Base-by-base conservation (phyloP, 2,329 filamentous ascomycete species). In the Calonectria montana region DNA sequence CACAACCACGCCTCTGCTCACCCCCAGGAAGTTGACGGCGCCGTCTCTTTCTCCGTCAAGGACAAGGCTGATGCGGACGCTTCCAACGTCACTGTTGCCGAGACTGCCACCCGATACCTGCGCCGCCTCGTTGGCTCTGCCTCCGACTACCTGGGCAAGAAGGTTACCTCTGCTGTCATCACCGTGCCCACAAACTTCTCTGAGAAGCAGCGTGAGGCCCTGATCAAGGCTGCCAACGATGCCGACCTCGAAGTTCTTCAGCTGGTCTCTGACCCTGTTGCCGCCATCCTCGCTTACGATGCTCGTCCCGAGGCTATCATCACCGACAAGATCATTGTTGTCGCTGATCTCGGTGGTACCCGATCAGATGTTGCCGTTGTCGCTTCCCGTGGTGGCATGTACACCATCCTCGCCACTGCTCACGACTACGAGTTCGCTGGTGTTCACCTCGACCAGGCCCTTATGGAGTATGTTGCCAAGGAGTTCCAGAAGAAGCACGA, bases 401-500 rank as follows among this genome's bases (percentile, higher is more conserved):
- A 98, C 89, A 98, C 95, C 72, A 92, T 98, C 79, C 89, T 99
- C 70, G 95, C 97, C 23, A 97, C 96, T 15, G 91, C 93, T 35
- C 97, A 98, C 87, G 97, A 99, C 88, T 98, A 97, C 86, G 96
- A 98, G 81, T 94, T 96, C 77, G 92, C 94, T 69, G 97, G 97
- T 81, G 89, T 91, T 41, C 92, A 95, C 76, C 89, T 99, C 69
- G 97, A 99, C 87, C 91, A 97, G 83, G 93, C 96, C 62, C 89
- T 99, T 71, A 94, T 98, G 83, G 96, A 99, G 83, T 93, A 98
- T 88, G 98, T 98, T 79, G 94, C 96, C 79, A 99, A 99, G 89
- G 97, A 99, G 86, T 99, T 99, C 87, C 90, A 97, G 81, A 98
- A 99, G 91, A 98, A 97, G 90, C 91, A 98, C 90, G 93, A 92